Percentiles rank a stretch among this genome's conserved stretches.
Evolutionary conservation across 768 basidiomycete species (phyloP).

Genomic region (Amanita polypyramis): DNA sequence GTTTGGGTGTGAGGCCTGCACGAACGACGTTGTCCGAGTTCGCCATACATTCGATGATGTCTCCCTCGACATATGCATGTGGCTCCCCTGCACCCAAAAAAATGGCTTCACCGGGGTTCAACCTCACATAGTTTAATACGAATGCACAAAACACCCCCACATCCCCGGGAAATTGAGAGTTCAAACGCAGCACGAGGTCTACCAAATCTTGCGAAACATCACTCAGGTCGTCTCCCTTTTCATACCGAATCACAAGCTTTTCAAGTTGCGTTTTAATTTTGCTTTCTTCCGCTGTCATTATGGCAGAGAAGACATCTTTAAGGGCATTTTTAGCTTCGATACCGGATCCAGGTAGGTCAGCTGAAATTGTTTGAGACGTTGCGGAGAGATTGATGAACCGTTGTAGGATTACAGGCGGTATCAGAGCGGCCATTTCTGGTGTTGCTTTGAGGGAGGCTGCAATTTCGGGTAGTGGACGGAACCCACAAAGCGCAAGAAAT

Average conservation of each 20-base stretch:
- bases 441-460: slow-evolving; percentile 52
- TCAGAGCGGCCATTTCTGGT: slow-evolving; percentile 68
- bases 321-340: slow-evolving; percentile 49
- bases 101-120: slow-evolving; percentile 81
- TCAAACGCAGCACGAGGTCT: slow-evolving; percentile 51
- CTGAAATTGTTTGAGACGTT: background rate
- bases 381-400: slow-evolving; percentile 38
- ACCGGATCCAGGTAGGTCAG: slow-evolving; percentile 24
- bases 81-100: slow-evolving; percentile 95
- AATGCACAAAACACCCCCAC: slow-evolving; percentile 91
- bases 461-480: slow-evolving; percentile 72
- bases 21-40: slow-evolving; percentile 99
- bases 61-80: slow-evolving; percentile 92
- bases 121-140: slow-evolving; percentile 74
- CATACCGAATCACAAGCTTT: slow-evolving; percentile 54
- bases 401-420: slow-evolving; percentile 44
- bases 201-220: slow-evolving; percentile 36
- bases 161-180: slow-evolving; percentile 81
- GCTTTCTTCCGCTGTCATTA: slow-evolving; percentile 70
- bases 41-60: slow-evolving; percentile 99
- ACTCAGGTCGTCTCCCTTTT: slow-evolving; percentile 18
- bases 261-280: slow-evolving; percentile 44
- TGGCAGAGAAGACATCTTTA: slow-evolving; percentile 65
- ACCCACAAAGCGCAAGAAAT: slow-evolving; percentile 88
- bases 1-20: slow-evolving; percentile 94